Evolutionary conservation across 495 filamentous ascomycete species (phyloP).

Genomic region (Tuber umbilicatum): DNA sequence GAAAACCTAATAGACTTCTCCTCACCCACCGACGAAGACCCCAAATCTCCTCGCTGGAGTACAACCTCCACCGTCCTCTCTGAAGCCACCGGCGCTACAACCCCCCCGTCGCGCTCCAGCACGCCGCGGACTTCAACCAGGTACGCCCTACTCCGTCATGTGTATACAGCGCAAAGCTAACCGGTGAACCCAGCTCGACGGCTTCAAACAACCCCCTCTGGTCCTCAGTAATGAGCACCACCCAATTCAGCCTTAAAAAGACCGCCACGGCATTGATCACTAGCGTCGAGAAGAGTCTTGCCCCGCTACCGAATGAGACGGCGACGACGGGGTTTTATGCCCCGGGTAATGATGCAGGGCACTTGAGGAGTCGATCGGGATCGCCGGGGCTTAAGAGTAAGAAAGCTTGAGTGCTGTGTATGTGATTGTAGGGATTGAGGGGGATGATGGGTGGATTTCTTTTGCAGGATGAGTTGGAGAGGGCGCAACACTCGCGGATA

Average conservation of each 20-base stretch:
- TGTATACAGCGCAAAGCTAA: neutral
- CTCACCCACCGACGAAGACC: conserved; percentile 14
- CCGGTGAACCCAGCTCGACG: conserved; percentile 32
- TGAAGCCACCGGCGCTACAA: conserved; percentile 12
- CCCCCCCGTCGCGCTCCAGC: conserved; percentile 29
- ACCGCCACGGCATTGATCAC: conserved; percentile 34
- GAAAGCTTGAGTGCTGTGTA: conserved; percentile 23
- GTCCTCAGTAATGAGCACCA: conserved; percentile 22
- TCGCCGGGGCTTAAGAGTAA: conserved; percentile 17
- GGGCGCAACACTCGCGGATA: neutral
- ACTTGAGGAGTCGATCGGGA: conserved; percentile 28
- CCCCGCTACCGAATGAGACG: conserved; percentile 14
- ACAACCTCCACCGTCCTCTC: conserved; percentile 27
- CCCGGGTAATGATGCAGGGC: conserved; percentile 19
- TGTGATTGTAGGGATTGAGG: conserved; percentile 7
- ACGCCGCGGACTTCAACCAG: conserved; percentile 38
- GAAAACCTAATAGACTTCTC: conserved; percentile 1
- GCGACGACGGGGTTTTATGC: conserved; percentile 28
- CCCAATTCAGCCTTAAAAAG: conserved; percentile 35
- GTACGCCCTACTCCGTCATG: conserved; percentile 18
- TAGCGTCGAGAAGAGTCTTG: conserved; percentile 35
- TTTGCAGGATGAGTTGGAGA: neutral
- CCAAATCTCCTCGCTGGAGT: conserved; percentile 29
- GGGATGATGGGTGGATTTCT: neutral
- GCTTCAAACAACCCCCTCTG: conserved; percentile 32